These are phyloP conservation scores for Talaromyces sp. DNA, from an alignment of 2,329 filamentous ascomycete species.

Conservation along the genomic window DNA sequence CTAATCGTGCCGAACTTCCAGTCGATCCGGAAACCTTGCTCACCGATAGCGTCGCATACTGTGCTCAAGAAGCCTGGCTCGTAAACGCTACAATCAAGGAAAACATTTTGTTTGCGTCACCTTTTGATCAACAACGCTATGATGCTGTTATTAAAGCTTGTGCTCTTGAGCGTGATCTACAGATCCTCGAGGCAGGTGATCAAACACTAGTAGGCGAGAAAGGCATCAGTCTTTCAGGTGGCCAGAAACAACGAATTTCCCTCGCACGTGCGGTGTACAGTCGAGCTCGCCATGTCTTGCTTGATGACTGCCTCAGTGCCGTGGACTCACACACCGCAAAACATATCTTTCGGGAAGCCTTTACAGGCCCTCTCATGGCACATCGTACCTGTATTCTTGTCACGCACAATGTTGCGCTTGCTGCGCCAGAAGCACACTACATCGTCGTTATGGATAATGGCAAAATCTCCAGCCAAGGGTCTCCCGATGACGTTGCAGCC, in stretches of 20 bases:
- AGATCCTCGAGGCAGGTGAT: conserved; percentile 89
- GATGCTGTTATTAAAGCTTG: conserved; percentile 86
- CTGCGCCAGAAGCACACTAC: conserved; percentile 74
- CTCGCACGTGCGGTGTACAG: conserved; percentile 97
- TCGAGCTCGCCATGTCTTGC: conserved; percentile 81
- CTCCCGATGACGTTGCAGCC: conserved; percentile 71
- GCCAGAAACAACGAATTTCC: conserved; percentile 96
- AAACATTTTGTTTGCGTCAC: conserved; percentile 87
- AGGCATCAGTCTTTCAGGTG: conserved; percentile 92
- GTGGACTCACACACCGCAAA: conserved; percentile 97
- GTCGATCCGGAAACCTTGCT: conserved; percentile 80
- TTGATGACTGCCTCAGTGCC: conserved; percentile 94
- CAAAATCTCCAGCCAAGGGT: conserved; percentile 72
- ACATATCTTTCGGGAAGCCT: conserved; percentile 94
- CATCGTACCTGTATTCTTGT: conserved; percentile 90
- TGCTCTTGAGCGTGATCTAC: conserved; percentile 83
- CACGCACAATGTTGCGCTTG: conserved; percentile 90
- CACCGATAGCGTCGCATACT: conserved; percentile 91
- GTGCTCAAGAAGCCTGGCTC: conserved; percentile 94
- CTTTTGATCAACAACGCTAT: conserved; percentile 79
- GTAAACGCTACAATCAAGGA: conserved; percentile 94
- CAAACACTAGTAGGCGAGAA: conserved; percentile 95
- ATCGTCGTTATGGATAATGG: conserved; percentile 88
- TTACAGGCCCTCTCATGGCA: conserved; percentile 84
- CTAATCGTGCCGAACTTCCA: conserved; percentile 74